These are phyloP conservation scores for Periconia sp. DNA, from an alignment of 2,329 filamentous ascomycete genomes.

Conservation along the genomic window DNA sequence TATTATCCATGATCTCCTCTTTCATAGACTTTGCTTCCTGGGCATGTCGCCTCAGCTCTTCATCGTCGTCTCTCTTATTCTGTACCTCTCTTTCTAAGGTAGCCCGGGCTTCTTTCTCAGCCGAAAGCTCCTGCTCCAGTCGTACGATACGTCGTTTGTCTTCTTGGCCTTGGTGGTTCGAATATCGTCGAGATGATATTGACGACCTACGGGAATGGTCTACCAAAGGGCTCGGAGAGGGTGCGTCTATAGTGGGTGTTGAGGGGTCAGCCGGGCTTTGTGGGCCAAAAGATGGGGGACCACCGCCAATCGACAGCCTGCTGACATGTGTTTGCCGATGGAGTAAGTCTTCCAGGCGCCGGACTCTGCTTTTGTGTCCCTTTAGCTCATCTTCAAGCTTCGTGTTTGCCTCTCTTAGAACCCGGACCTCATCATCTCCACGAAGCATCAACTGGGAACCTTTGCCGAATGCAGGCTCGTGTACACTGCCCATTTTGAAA, in stretches of 20 bases:
- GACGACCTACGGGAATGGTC: constrained; percentile 61
- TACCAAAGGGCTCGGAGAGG: constrained; percentile 41
- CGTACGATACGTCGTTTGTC: constrained; percentile 63
- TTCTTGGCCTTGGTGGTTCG: constrained; percentile 63
- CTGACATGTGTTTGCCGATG: constrained; percentile 73
- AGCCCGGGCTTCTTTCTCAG: constrained; percentile 69
- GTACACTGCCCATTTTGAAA: constrained; percentile 94
- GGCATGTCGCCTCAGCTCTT: constrained; percentile 67
- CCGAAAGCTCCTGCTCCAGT: constrained; percentile 76
- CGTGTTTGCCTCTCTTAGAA: constrained; percentile 56
- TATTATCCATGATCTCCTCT: constrained; percentile 89
- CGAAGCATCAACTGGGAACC: constrained; percentile 77
- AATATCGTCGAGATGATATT: constrained; percentile 62
- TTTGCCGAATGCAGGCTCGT: constrained; percentile 84
- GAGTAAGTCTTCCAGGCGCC: constrained; percentile 86
- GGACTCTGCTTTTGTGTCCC: constrained; percentile 87
- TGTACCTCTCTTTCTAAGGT: constrained; percentile 71
- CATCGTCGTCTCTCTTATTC: constrained; percentile 56
- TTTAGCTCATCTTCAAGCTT: constrained; percentile 66
- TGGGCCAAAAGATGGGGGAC: constrained; percentile 37
- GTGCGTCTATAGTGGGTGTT: constrained; percentile 37
- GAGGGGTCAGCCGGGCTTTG: constrained; percentile 39
- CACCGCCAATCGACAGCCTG: constrained; percentile 56
- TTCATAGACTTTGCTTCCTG: constrained; percentile 91
- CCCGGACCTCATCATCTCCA: constrained; percentile 78